phyloP scores from a whole-genome alignment of 176 grass and related monocot species.

The Saccharum officinarum region DNA sequence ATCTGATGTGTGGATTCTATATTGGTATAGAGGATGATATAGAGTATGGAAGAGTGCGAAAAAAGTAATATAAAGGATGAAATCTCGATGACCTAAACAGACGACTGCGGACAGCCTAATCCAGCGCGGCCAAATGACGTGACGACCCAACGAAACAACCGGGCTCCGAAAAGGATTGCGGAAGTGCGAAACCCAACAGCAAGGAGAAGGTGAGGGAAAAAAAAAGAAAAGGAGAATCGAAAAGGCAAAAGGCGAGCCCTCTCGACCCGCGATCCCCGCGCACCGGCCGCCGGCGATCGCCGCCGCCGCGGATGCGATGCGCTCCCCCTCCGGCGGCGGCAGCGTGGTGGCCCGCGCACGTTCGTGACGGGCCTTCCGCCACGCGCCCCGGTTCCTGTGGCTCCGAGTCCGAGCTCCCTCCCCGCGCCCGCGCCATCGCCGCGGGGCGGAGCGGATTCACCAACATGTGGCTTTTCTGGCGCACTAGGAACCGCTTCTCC shows the following conservation, averaged over 20 bases:
- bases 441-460: constrained; percentile 14
- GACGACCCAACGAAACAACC: constrained; percentile 21
- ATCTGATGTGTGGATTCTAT: too few relatives aligned
- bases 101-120: too few relatives aligned
- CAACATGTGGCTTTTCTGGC: constrained; percentile 97
- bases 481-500: constrained; percentile 88
- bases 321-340: constrained; percentile 27
- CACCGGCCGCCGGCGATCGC: constrained; percentile 33
- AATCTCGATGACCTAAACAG: too few relatives aligned
- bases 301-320: constrained; percentile 61
- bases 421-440: background rate
- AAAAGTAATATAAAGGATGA: too few relatives aligned
- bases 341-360: constrained; percentile 23
- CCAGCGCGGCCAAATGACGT: constrained; percentile 20
- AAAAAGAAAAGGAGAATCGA: background rate
- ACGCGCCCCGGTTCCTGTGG: background rate
- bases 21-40: too few relatives aligned
- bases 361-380: constrained; percentile 3
- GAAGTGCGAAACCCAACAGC: constrained; percentile 5
- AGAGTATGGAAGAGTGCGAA: too few relatives aligned
- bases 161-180: constrained; percentile 12
- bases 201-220: too few relatives aligned
- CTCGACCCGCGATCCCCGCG: background rate
- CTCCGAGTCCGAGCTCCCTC: background rate
- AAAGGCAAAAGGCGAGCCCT: constrained; percentile 23